Base-by-base conservation (phyloP, 1,284 basidiomycete genomes). In the Somion occarium region DNA sequence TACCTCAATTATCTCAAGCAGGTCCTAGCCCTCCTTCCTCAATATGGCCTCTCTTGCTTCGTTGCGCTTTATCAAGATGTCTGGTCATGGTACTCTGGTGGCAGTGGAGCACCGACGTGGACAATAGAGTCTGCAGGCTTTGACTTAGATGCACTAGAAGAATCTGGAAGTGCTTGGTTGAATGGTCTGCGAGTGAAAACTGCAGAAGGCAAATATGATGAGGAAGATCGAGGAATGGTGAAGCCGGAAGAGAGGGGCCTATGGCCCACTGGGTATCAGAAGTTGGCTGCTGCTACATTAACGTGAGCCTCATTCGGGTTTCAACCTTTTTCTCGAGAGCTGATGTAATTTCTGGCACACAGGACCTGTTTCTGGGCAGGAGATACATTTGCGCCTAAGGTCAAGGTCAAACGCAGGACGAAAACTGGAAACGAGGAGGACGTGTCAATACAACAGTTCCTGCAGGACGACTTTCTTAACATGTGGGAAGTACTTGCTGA, bases 1-100 rank as follows among this genome's bases (percentile, higher is more conserved):
- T 99, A 98, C 65, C 74, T 99, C 2, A 66, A 76, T 5, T 98
- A 99, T 64, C 70, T 99, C 20, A 79, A 80, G 43, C 63, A 72
- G 1, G 68, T 99, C 2, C 73, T 99, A 4, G 76, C 79, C 0
- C 67, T 93, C n/a, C 78, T 98, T 52, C 84, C 89, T 0, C 66
- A 85, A 53, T 92, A 90, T 54, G 93, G 93, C 1, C 66, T 99
- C 23, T 77, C 81, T 1, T 89, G 88, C 2, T 93, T 96, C 61
- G 79, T 99, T 13, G 82, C 80, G 1, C 64, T 93, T 49, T 92
- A 94, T 62, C 92, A 94, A 69, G 92, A 95, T 62, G 93, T 98
- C 23, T 99, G 94, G 93, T 97, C 93, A 1, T 83, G 95, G 3
- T 93, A 94, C 61, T 86, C 83, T 5, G 97, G 96, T 15, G 97